Conservation (phyloP, 345 rosid species). For the Rhodamnia argentea region DNA sequence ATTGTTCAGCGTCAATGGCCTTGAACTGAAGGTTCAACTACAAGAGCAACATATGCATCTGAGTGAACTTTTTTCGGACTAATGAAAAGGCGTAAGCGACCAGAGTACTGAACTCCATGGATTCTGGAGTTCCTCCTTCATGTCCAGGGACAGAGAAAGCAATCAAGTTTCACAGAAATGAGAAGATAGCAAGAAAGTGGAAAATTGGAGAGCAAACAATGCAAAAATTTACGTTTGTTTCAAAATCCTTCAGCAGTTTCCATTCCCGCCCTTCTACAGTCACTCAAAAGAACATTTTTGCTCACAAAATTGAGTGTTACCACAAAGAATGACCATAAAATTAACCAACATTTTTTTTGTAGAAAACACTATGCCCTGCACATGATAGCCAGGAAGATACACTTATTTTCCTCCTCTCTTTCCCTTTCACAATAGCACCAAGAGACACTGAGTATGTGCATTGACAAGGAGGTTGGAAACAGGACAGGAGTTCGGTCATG, state of each 20-base stretch:
- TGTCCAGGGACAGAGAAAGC: neutral
- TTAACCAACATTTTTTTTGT: neutral
- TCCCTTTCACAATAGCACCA: neutral
- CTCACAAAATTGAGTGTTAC: neutral
- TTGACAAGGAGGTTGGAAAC: neutral
- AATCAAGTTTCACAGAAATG: neutral
- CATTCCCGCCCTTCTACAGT: neutral
- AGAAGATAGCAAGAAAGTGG: neutral
- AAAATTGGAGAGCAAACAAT: neutral
- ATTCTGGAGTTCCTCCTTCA: neutral
- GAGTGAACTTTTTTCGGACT: neutral
- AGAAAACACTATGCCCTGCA: neutral
- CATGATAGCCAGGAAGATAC: neutral
- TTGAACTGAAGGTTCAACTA: neutral
- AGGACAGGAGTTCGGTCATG: neutral
- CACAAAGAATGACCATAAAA: neutral
- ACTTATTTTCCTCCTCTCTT: neutral
- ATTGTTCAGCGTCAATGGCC: neutral
- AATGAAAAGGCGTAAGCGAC: neutral
- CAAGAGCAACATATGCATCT: neutral
- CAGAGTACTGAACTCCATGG: neutral
- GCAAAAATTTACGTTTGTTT: neutral
- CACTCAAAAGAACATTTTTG: neutral
- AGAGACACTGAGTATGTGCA: neutral
- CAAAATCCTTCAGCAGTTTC: neutral